These are phyloP conservation scores for Pythium coloratum DNA, from an alignment of 352 stramenopile genomes.

Conservation along the genomic window DNA sequence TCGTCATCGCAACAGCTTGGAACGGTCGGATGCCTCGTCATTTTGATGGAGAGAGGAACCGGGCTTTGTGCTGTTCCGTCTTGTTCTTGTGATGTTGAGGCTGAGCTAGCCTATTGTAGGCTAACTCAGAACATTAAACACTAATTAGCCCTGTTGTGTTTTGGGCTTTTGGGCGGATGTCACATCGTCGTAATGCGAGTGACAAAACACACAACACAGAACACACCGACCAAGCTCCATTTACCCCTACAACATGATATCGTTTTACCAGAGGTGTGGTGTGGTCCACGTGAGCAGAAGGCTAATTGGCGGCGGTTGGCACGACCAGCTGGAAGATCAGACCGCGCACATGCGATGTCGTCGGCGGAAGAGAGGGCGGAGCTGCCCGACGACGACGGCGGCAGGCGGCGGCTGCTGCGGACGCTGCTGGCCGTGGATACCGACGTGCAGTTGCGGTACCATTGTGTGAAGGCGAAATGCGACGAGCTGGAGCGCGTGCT, in stretches of 20 bases:
- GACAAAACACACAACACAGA: no score
- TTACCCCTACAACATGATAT: background rate
- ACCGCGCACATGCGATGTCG: conserved; percentile 5
- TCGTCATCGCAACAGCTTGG: conserved; percentile 1
- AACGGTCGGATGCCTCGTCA: conserved; percentile 3
- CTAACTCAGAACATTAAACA: background rate
- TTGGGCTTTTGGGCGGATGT: no score
- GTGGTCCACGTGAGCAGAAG: conserved; percentile 6
- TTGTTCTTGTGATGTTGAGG: background rate
- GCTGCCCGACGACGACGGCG: conserved; percentile 14
- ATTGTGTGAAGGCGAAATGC: conserved; percentile 38
- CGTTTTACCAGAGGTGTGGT: background rate
- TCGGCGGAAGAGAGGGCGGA: background rate
- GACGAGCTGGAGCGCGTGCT: conserved; percentile 38
- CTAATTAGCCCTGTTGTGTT: background rate
- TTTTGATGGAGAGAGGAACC: background rate
- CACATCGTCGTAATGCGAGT: no score
- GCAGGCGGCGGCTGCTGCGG: conserved; percentile 5
- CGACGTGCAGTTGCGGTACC: conserved; percentile 41
- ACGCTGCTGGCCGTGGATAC: conserved; percentile 26
- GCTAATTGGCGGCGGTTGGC: background rate
- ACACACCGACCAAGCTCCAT: no score
- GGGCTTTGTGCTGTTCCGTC: conserved; percentile 3
- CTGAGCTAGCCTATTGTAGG: background rate
- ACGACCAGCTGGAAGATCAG: background rate